These are phyloP conservation scores for Colletotrichum sansevieriae DNA, from an alignment of 2,329 filamentous ascomycete genomes.

Conservation along the genomic window DNA sequence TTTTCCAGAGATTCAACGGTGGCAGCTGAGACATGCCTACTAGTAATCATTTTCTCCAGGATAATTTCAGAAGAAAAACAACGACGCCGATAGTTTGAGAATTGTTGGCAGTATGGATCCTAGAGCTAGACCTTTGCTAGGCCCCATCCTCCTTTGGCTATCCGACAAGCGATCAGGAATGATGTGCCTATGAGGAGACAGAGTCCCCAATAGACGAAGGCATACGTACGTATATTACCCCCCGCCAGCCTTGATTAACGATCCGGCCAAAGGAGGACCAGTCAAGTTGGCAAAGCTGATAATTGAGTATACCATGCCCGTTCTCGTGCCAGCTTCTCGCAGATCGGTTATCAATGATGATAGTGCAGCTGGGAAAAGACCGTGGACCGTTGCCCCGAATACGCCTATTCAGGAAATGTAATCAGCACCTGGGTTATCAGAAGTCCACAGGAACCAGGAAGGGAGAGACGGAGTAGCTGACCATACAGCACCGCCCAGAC, in stretches of 20 bases:
- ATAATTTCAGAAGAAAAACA: too few species aligned
- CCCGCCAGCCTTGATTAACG: slow-evolving; percentile 56
- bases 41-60: too few species aligned
- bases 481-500: slow-evolving; percentile 74
- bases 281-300: slow-evolving; percentile 65
- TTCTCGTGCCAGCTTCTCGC: slow-evolving; percentile 54
- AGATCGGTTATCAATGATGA: slow-evolving; percentile 48
- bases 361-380: slow-evolving; percentile 73
- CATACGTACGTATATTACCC: slow-evolving; percentile 13
- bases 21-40: too few species aligned
- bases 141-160: background rate
- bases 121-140: slow-evolving; percentile 15
- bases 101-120: too few species aligned
- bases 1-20: too few species aligned
- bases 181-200: slow-evolving; percentile 12
- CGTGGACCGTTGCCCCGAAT: slow-evolving; percentile 72
- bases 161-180: slow-evolving; percentile 13
- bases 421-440: background rate
- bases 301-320: slow-evolving; percentile 66
- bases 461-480: background rate
- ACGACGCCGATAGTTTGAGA: too few species aligned
- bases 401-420: slow-evolving; percentile 54
- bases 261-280: slow-evolving; percentile 64
- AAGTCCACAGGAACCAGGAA: background rate
- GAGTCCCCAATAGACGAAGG: too few species aligned